These are phyloP conservation scores for Yamadazyma tumulicola DNA, from an alignment of 805 yeast genomes.

Conservation along the genomic window DNA sequence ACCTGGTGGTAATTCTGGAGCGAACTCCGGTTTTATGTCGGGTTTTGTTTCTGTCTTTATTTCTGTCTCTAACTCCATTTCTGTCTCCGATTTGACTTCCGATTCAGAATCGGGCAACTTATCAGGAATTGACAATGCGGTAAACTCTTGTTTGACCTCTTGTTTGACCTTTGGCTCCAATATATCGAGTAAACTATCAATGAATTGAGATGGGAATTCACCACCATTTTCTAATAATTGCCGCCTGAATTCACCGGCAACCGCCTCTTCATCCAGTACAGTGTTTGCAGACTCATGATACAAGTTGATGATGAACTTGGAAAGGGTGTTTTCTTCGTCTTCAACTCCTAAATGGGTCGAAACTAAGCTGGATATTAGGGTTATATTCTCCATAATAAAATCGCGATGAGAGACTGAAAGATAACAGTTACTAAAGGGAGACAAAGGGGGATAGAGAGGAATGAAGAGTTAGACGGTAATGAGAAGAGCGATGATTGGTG, in stretches of 20 bases:
- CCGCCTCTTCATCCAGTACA: slow-evolving; percentile 3
- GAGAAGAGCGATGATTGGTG: too few relatives aligned
- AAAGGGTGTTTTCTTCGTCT: slow-evolving; percentile 7
- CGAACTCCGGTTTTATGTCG: neutral
- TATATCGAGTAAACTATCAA: slow-evolving; percentile 18
- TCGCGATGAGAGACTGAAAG: too few relatives aligned
- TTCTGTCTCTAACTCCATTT: slow-evolving; percentile 5
- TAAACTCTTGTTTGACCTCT: slow-evolving; percentile 3
- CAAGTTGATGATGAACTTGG: slow-evolving; percentile 10
- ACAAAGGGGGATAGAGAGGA: too few relatives aligned
- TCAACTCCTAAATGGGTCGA: slow-evolving; percentile 9
- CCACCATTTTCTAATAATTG: slow-evolving; percentile 37
- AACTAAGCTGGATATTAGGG: slow-evolving; percentile 2
- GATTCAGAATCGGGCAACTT: slow-evolving; percentile 11
- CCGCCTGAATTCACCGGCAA: slow-evolving; percentile 7
- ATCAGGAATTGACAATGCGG: slow-evolving; percentile 16
- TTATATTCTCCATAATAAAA: slow-evolving; percentile 4
- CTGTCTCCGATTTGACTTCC: slow-evolving; percentile 8
- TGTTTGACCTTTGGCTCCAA: slow-evolving; percentile 4
- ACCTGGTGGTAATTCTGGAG: neutral
- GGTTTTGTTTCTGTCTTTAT: slow-evolving; percentile 5
- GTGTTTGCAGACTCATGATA: slow-evolving; percentile 5
- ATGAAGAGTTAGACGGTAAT: too few relatives aligned
- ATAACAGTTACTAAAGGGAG: too few relatives aligned
- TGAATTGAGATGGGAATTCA: slow-evolving; percentile 33